A percentile compares a stretch with the other conserved stretches of the same genome.
Conservation (phyloP, 352 stramenopile species). For the Pythium apleroticum region DNA sequence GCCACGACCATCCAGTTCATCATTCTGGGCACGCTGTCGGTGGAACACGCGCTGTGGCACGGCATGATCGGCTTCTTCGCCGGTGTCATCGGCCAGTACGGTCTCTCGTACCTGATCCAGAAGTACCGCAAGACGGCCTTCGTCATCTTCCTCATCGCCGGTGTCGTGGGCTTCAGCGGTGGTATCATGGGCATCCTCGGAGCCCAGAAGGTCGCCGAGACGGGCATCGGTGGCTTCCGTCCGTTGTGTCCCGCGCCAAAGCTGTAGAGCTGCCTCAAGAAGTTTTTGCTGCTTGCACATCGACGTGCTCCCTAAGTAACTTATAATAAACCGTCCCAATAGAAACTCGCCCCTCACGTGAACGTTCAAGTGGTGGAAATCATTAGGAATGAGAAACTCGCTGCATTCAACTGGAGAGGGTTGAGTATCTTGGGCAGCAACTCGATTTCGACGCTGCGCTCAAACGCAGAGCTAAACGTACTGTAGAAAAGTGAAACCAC, state of each 20-base stretch:
- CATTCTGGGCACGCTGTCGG: constrained; percentile 90
- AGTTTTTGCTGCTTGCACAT: neutral
- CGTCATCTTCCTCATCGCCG: constrained; percentile 74
- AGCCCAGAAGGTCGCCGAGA: constrained; percentile 46
- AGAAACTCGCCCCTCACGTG: neutral
- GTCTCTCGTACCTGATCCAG: constrained; percentile 90
- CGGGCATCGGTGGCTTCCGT: constrained; percentile 75
- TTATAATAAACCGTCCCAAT: constrained; percentile 6
- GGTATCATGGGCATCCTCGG: constrained; percentile 74
- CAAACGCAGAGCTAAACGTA: too few species aligned
- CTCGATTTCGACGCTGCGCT: too few species aligned
- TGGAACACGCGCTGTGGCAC: constrained; percentile 91
- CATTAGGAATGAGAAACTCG: too few species aligned
- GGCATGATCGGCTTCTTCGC: constrained; percentile 91
- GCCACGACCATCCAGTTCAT: constrained; percentile 95
- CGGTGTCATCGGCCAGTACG: constrained; percentile 90
- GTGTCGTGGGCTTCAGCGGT: constrained; percentile 71
- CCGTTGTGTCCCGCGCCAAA: constrained; percentile 46
- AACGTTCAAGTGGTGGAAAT: too few species aligned
- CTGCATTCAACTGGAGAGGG: too few species aligned
- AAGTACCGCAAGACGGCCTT: constrained; percentile 87
- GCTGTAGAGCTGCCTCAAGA: constrained; percentile 2
- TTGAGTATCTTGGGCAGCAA: too few species aligned
- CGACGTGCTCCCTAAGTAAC: constrained; percentile 3
- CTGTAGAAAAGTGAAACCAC: too few species aligned